Evolutionary conservation across 2,329 filamentous ascomycete species (phyloP).

Genomic region (Ophiostoma sp.): DNA sequence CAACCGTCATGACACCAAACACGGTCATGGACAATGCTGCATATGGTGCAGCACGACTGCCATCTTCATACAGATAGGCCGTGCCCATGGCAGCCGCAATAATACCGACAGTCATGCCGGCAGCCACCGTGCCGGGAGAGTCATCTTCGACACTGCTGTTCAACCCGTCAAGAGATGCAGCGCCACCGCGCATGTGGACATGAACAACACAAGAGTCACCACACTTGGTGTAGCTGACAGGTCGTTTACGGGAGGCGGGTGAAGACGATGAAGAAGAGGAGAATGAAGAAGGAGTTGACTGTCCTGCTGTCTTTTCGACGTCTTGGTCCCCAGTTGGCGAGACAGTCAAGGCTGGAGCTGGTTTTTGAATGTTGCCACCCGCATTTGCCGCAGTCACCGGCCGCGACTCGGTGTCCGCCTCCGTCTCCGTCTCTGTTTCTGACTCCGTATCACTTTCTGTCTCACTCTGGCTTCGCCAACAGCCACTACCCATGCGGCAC

Average conservation of each 20-base stretch:
- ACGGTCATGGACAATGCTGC: slow-evolving; percentile 59
- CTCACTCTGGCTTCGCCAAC: not conserved
- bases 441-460: slow-evolving; percentile 3
- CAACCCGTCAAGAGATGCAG: not conserved
- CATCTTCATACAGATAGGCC: slow-evolving; percentile 56
- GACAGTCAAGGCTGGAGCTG: not conserved
- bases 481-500: not conserved
- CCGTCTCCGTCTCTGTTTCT: not conserved
- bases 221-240: slow-evolving; percentile 2
- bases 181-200: slow-evolving; percentile 17
- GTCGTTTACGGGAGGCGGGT: not conserved
- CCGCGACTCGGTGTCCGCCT: not conserved
- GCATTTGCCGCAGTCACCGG: not conserved
- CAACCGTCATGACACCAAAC: slow-evolving; percentile 57
- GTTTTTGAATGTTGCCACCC: not conserved
- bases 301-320: slow-evolving; percentile 24
- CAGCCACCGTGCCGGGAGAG: slow-evolving; percentile 46
- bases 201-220: not conserved
- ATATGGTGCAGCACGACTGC: slow-evolving; percentile 55
- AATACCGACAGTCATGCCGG: slow-evolving; percentile 56
- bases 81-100: slow-evolving; percentile 63
- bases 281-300: not conserved
- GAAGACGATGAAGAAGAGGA: not conserved
- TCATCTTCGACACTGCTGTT: slow-evolving; percentile 24
- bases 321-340: not conserved